phyloP scores from a whole-genome alignment of 345 rosid species.

The Populus euphratica region DNA sequence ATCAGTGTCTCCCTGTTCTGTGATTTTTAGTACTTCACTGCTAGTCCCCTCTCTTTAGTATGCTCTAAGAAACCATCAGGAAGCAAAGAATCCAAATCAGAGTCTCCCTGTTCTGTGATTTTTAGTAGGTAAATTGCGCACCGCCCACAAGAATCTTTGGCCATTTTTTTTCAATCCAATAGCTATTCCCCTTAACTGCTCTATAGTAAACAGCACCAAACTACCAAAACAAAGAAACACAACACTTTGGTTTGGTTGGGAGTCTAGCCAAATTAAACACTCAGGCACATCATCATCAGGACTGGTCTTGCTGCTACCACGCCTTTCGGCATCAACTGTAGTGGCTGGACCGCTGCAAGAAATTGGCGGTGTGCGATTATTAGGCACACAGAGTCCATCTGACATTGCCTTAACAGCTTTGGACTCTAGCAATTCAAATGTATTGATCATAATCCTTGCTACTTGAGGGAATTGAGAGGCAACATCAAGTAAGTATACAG shows the following conservation, averaged over 20 bases:
- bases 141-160: slow-evolving; percentile 46
- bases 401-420: slow-evolving; percentile 31
- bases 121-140: slow-evolving; percentile 29
- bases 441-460: slow-evolving; percentile 49
- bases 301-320: neutral
- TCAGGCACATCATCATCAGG: neutral
- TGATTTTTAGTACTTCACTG: too few relatives aligned
- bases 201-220: slow-evolving; percentile 30
- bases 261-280: slow-evolving; percentile 42
- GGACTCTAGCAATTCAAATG: slow-evolving; percentile 49
- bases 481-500: slow-evolving; percentile 13
- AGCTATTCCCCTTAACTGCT: slow-evolving; percentile 43
- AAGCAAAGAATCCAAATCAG: slow-evolving; percentile 21
- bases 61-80: slow-evolving; percentile 37
- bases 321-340: neutral
- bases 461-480: neutral
- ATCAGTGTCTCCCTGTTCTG: too few relatives aligned
- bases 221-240: slow-evolving; percentile 46
- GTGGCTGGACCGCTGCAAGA: slow-evolving; percentile 30
- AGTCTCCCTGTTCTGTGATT: slow-evolving; percentile 4
- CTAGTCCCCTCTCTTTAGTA: slow-evolving; percentile 33
- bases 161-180: slow-evolving; percentile 40
- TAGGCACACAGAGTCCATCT: slow-evolving; percentile 39
- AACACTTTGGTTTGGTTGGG: slow-evolving; percentile 42
- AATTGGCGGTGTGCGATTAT: slow-evolving; percentile 30